Conservation (phyloP, 139 green algal genomes). For the Coccomyxa sp. region DNA sequence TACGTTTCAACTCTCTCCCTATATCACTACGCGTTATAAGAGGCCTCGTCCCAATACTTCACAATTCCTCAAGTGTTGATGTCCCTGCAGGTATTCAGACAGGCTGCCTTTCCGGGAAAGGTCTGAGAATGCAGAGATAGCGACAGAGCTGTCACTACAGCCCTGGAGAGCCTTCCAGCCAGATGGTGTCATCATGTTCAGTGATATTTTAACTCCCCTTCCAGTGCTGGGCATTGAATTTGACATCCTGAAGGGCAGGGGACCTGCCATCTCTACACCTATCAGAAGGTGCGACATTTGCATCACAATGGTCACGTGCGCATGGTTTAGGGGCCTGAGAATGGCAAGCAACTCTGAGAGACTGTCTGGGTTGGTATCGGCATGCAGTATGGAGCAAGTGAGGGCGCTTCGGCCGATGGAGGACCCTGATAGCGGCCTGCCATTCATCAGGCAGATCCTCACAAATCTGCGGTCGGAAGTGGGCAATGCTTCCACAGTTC, state of each 20-base stretch:
- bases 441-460: slow-evolving; percentile 88
- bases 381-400: slow-evolving; percentile 59
- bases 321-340: too few relatives aligned
- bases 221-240: slow-evolving; percentile 96
- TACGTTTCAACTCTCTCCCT: slow-evolving; percentile 16
- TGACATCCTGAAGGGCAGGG: slow-evolving; percentile 95
- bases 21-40: background rate
- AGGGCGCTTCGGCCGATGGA: slow-evolving; percentile 52
- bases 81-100: slow-evolving; percentile 69
- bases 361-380: background rate
- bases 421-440: slow-evolving; percentile 69
- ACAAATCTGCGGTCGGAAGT: slow-evolving; percentile 67
- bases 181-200: slow-evolving; percentile 99
- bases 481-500: slow-evolving; percentile 63
- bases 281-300: slow-evolving; percentile 29
- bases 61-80: background rate
- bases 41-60: background rate
- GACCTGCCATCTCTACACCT: slow-evolving; percentile 74
- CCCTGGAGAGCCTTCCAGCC: slow-evolving; percentile 89
- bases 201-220: slow-evolving; percentile 97
- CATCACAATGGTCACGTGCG: too few relatives aligned
- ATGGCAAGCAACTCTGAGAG: too few relatives aligned
- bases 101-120: slow-evolving; percentile 88
- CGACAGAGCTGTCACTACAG: slow-evolving; percentile 93
- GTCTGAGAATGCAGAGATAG: slow-evolving; percentile 94